Percentiles rank a stretch among this genome's conserved stretches.
Conservation (phyloP, 2,329 filamentous ascomycete genomes). For the Colletotrichum horii region DNA sequence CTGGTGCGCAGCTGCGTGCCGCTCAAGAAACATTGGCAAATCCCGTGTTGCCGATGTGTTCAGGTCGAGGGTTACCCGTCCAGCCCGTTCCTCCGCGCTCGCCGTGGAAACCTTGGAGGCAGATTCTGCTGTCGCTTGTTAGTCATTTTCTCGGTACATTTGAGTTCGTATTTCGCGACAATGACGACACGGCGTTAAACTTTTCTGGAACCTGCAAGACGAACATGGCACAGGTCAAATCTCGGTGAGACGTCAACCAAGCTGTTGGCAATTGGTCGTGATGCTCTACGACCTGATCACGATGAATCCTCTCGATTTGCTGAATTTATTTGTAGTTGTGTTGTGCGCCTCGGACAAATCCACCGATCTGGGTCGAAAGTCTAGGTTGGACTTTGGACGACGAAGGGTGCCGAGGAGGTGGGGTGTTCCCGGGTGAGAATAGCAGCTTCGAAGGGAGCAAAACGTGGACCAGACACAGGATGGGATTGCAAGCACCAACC, state of each 20-base stretch:
- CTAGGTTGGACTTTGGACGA: not conserved
- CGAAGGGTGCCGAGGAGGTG: not conserved
- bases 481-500: not conserved
- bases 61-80: not conserved
- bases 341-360: not conserved
- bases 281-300: not conserved
- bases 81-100: not conserved
- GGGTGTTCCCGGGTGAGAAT: not conserved
- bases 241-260: not conserved
- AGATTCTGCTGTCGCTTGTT: not conserved
- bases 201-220: not conserved
- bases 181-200: constrained; percentile 1
- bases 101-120: not conserved
- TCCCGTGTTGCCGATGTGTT: not conserved
- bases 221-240: not conserved
- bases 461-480: not conserved
- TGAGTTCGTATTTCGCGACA: not conserved
- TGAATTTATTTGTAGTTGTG: not conserved
- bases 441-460: not conserved
- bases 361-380: not conserved
- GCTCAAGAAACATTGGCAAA: constrained; percentile 2
- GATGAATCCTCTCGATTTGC: not conserved
- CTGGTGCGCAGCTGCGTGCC: constrained; percentile 9
- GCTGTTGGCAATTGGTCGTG: not conserved
- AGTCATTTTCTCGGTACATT: not conserved